phyloP scores from a whole-genome alignment of 306 rosid species.

The Medicago ruthenica region DNA sequence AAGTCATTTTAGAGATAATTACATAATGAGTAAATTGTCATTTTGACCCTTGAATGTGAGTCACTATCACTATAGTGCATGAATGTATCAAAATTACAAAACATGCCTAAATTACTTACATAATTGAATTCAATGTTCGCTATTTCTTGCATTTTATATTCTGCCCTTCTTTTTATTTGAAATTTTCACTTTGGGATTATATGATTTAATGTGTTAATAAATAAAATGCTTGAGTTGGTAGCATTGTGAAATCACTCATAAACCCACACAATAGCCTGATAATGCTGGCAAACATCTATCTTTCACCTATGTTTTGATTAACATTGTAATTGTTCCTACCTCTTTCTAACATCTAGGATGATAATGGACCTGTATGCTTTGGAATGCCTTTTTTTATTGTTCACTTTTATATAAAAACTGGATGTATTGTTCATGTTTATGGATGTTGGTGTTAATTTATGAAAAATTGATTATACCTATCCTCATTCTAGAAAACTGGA shows the following conservation, averaged over 20 bases:
- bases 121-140: conserved; percentile 10
- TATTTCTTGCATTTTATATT: background rate
- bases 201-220: background rate
- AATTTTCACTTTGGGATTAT: conserved; percentile 13
- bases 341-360: background rate
- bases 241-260: background rate
- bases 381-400: no score
- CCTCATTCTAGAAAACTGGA: no score
- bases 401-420: no score
- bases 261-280: background rate
- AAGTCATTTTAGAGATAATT: conserved; percentile 28
- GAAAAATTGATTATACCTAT: background rate
- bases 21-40: background rate
- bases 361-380: no score
- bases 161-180: background rate
- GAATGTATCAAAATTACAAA: background rate
- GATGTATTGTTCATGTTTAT: background rate
- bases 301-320: background rate
- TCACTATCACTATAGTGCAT: background rate
- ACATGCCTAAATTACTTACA: background rate
- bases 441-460: no score
- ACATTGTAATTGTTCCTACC: background rate
- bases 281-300: background rate
- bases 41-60: background rate
- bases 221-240: background rate